These are phyloP conservation scores for Coprinellus micaceus DNA, from an alignment of 768 basidiomycete genomes.

Conservation along the genomic window DNA sequence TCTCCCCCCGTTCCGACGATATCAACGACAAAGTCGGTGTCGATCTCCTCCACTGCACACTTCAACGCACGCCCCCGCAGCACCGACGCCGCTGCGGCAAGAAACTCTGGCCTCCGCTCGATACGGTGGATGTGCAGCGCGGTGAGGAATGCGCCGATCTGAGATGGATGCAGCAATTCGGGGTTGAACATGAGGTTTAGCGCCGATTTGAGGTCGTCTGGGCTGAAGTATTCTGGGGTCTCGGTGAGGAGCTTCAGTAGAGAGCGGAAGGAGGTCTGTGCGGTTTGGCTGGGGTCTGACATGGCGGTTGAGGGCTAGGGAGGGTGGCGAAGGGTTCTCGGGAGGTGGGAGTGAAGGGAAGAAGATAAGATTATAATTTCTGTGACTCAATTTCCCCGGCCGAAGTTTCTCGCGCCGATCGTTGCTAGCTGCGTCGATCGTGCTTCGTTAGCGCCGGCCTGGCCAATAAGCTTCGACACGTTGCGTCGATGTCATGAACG, in stretches of 20 bases:
- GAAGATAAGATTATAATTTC: neutral
- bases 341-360: no score
- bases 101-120: conserved; percentile 70
- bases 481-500: no score
- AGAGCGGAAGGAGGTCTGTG: conserved; percentile 58
- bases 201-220: conserved; percentile 67
- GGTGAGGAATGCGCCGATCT: conserved; percentile 88
- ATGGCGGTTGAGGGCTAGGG: neutral
- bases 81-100: conserved; percentile 76
- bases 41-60: conserved; percentile 53
- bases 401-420: neutral
- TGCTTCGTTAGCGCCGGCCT: no score
- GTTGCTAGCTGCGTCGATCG: neutral
- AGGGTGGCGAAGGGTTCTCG: no score
- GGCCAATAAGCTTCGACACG: no score
- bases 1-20: conserved; percentile 96
- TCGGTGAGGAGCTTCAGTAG: conserved; percentile 75
- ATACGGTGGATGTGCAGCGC: conserved; percentile 78
- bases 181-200: conserved; percentile 75
- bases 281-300: neutral
- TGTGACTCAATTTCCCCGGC: neutral
- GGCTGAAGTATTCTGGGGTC: conserved; percentile 77
- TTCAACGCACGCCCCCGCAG: conserved; percentile 66
- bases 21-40: conserved; percentile 75
- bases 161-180: conserved; percentile 57